Conservation (phyloP, 306 rosid genomes). For the Albizia julibrissin region DNA sequence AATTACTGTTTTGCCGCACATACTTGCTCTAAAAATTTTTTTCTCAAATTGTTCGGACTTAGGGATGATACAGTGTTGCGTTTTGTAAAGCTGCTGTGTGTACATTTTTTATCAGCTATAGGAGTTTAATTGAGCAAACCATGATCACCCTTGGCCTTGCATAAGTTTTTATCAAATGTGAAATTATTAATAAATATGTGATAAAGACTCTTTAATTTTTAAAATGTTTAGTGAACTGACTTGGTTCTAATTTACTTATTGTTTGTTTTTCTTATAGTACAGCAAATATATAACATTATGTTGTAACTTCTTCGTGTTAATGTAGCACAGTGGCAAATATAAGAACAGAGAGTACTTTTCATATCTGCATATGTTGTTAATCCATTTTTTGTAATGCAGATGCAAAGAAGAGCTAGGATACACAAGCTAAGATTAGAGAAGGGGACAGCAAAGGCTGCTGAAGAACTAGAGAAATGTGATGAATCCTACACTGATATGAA, state of each 20-base stretch:
- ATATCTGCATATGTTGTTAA: slow-evolving; percentile 10
- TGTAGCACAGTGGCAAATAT: not conserved
- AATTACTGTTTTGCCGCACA: not conserved
- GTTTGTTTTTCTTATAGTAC: slow-evolving; percentile 10
- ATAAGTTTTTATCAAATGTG: too few relatives aligned
- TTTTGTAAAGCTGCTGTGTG: not conserved
- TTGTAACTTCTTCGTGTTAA: not conserved
- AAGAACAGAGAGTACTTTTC: not conserved
- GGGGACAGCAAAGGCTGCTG: slow-evolving; percentile 90
- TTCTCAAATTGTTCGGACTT: not conserved
- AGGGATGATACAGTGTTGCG: not conserved
- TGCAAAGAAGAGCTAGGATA: slow-evolving; percentile 79
- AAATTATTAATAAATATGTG: not conserved
- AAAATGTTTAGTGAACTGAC: slow-evolving; percentile 13
- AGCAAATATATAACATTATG: not conserved
- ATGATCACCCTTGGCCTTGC: not conserved
- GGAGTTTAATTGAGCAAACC: not conserved
- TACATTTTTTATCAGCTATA: not conserved
- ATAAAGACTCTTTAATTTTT: not conserved
- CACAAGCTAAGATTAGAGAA: slow-evolving; percentile 80
- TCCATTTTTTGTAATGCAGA: slow-evolving; percentile 46
- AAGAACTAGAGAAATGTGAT: slow-evolving; percentile 94
- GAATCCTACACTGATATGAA: slow-evolving; percentile 13
- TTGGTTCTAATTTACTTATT: not conserved
- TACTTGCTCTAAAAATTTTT: not conserved